Evolutionary conservation across 192 early-diverging fungal species (phyloP).

Genomic region (Endogone sp.): DNA sequence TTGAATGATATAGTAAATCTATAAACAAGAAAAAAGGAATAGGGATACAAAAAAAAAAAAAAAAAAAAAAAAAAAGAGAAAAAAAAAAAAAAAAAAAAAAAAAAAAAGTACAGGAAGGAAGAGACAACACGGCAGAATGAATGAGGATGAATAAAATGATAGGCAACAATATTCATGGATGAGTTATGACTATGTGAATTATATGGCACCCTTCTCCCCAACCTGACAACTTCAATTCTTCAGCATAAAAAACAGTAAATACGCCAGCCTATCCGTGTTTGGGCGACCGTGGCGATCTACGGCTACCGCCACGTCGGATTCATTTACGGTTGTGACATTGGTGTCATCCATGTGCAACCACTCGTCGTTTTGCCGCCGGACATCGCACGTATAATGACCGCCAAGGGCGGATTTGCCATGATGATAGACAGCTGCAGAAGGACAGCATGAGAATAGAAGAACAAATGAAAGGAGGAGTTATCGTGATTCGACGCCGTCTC

Average conservation of each 20-base stretch:
- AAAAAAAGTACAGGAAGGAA: background rate
- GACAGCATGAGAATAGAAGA: conserved; percentile 9
- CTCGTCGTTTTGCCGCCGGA: conserved; percentile 60
- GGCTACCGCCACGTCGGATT: conserved; percentile 54
- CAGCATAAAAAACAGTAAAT: background rate
- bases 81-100: too few relatives aligned
- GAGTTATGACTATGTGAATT: background rate
- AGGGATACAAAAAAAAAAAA: too few relatives aligned
- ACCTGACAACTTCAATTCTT: background rate
- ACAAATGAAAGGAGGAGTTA: background rate
- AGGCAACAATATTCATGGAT: too few relatives aligned
- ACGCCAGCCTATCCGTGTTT: background rate
- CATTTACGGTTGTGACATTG: conserved; percentile 55
- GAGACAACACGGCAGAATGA: background rate
- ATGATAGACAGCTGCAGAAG: conserved; percentile 81
- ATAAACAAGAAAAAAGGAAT: too few relatives aligned
- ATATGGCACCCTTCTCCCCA: background rate
- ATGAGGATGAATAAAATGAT: background rate
- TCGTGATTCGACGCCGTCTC: too few relatives aligned
- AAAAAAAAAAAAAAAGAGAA: too few relatives aligned
- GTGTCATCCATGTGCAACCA: conserved; percentile 96
- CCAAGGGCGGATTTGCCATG: conserved; percentile 83
- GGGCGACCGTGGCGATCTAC: background rate
- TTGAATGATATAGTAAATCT: too few relatives aligned
- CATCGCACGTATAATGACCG: conserved; percentile 97